Evolutionary conservation across 257 asterid species (phyloP).

Genomic region (Primulina huaijiensis): DNA sequence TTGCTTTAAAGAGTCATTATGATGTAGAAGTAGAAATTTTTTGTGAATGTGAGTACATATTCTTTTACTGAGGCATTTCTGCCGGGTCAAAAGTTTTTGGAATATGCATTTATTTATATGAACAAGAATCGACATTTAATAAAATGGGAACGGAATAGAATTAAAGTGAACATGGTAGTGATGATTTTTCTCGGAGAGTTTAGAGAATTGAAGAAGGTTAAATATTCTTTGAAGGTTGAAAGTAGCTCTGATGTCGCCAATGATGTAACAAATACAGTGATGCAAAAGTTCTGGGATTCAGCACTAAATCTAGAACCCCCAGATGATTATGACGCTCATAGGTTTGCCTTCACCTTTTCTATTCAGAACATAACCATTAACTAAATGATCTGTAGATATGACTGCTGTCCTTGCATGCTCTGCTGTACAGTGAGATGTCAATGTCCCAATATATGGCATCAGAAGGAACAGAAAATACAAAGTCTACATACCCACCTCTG

Average conservation of each 20-base stretch:
- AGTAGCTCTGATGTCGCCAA: slow-evolving; percentile 66
- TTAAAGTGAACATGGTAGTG: slow-evolving; percentile 9
- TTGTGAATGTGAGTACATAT: neutral
- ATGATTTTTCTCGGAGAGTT: slow-evolving; percentile 19
- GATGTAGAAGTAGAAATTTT: neutral
- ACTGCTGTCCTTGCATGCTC: slow-evolving; percentile 23
- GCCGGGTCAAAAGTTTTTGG: slow-evolving; percentile 1
- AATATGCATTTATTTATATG: slow-evolving; percentile 13
- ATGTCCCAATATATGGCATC: slow-evolving; percentile 58
- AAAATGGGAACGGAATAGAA: slow-evolving; percentile 1
- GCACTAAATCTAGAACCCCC: slow-evolving; percentile 79
- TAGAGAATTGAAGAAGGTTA: slow-evolving; percentile 16
- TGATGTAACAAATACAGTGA: slow-evolving; percentile 71
- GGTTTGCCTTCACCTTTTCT: slow-evolving; percentile 40
- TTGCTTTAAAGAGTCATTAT: neutral
- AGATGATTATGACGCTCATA: slow-evolving; percentile 77
- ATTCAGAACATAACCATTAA: neutral
- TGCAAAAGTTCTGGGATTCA: slow-evolving; percentile 99
- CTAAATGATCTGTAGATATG: slow-evolving; percentile 3
- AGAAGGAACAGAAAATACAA: slow-evolving; percentile 57
- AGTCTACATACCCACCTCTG: slow-evolving; percentile 64
- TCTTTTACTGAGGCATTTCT: slow-evolving; percentile 17
- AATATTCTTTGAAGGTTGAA: slow-evolving; percentile 56
- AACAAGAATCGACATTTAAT: neutral
- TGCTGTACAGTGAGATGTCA: slow-evolving; percentile 71